phyloP scores from a whole-genome alignment of 495 filamentous ascomycete species.

The Antarctomyces pellizariae region DNA sequence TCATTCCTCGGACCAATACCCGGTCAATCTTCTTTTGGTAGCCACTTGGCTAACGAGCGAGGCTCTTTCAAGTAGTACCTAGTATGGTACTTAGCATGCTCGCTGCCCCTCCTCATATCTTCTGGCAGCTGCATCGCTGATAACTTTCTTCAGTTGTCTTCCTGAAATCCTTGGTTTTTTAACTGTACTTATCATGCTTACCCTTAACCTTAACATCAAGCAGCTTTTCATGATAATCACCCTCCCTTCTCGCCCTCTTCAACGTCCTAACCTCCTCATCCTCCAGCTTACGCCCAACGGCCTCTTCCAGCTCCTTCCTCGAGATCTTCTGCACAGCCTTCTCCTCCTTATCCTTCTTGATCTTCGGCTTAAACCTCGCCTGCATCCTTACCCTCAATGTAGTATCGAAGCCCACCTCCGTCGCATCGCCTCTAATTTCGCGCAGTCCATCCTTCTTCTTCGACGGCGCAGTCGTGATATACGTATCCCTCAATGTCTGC shows the following conservation, averaged over 20 bases:
- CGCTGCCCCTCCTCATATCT: too few relatives aligned
- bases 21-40: too few relatives aligned
- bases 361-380: constrained; percentile 68
- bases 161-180: too few relatives aligned
- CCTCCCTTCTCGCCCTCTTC: constrained; percentile 64
- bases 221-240: constrained; percentile 74
- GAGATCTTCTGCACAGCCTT: constrained; percentile 70
- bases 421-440: constrained; percentile 61
- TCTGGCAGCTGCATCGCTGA: too few relatives aligned
- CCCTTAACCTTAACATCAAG: constrained; percentile 79
- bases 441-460: constrained; percentile 22
- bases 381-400: constrained; percentile 80
- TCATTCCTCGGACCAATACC: too few relatives aligned
- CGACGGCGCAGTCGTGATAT: constrained; percentile 27
- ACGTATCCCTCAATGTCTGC: constrained; percentile 38
- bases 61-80: too few relatives aligned
- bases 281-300: constrained; percentile 49
- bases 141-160: too few relatives aligned
- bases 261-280: constrained; percentile 69
- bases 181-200: constrained; percentile 82
- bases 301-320: constrained; percentile 65
- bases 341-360: constrained; percentile 53
- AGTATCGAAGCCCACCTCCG: constrained; percentile 44
- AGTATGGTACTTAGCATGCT: too few relatives aligned
- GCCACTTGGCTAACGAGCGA: too few relatives aligned